Evolutionary conservation across 78 protist species (phyloP).

Genomic region (Carpediemonas membranifera): DNA sequence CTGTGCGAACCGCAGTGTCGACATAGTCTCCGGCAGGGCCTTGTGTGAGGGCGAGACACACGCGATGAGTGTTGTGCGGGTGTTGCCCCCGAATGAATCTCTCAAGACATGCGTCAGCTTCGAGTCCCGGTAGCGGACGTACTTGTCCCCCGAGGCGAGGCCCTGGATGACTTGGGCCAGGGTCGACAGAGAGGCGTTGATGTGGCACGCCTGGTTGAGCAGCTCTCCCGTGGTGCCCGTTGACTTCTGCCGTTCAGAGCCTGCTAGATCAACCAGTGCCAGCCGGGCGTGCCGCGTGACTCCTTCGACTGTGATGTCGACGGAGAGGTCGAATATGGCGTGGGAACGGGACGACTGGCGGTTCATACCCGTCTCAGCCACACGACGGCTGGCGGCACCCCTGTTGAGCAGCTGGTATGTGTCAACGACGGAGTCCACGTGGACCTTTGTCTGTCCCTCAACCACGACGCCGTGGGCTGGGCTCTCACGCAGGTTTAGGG

Average conservation of each 20-base stretch:
- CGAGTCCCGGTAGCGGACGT: too few relatives aligned
- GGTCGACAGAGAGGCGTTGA: neutral
- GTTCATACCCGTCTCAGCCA: conserved; percentile 55
- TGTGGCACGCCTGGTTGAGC: conserved; percentile 10
- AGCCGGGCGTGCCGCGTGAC: neutral
- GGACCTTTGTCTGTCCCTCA: neutral
- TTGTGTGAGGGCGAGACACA: too few relatives aligned
- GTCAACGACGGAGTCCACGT: neutral
- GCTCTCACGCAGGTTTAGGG: neutral
- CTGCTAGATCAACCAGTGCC: conserved; percentile 17
- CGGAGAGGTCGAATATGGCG: conserved; percentile 43
- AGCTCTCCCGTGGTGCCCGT: neutral
- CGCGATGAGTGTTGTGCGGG: too few relatives aligned
- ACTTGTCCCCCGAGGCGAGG: too few relatives aligned
- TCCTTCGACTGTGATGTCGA: neutral
- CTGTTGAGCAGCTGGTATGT: conserved; percentile 7
- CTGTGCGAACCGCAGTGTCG: too few relatives aligned
- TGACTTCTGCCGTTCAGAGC: conserved; percentile 6
- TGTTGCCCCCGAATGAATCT: too few relatives aligned
- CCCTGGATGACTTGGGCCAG: too few relatives aligned
- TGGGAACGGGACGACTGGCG: conserved; percentile 64
- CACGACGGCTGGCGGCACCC: conserved; percentile 21
- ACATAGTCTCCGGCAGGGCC: too few relatives aligned
- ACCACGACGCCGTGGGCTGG: neutral
- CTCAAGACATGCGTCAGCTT: too few relatives aligned